A percentile compares a stretch with the other conserved stretches of the same genome.
Evolutionary conservation across 192 early-diverging fungal genomes (phyloP).

Genomic region (Glomus cerebriforme): DNA sequence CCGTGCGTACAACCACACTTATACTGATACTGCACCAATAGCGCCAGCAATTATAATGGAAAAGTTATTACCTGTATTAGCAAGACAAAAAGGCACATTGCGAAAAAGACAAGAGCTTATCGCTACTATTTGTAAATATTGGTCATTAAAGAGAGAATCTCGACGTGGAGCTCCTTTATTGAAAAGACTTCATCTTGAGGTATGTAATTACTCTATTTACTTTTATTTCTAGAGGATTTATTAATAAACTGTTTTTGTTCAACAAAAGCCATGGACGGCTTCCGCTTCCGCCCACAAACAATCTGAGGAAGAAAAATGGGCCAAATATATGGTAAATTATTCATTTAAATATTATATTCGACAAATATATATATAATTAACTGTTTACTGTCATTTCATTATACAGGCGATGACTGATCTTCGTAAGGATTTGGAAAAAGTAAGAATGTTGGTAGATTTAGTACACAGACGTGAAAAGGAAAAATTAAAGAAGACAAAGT

Average conservation of each 20-base stretch:
- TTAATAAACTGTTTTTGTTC: neutral
- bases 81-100: conserved; percentile 40
- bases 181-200: conserved; percentile 94
- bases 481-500: conserved; percentile 61
- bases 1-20: conserved; percentile 62
- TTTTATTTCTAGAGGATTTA: neutral
- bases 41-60: conserved; percentile 64
- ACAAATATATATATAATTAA: neutral
- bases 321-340: conserved; percentile 57
- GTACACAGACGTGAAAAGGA: conserved; percentile 74
- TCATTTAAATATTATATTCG: neutral
- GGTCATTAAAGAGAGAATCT: conserved; percentile 91
- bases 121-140: conserved; percentile 82
- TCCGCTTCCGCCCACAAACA: conserved; percentile 76
- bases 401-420: conserved; percentile 49
- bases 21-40: conserved; percentile 60
- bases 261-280: conserved; percentile 85
- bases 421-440: conserved; percentile 86
- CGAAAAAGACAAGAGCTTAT: conserved; percentile 60
- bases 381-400: neutral
- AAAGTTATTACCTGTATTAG: conserved; percentile 47
- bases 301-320: conserved; percentile 73
- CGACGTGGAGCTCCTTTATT: conserved; percentile 91
- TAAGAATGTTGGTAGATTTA: conserved; percentile 80
- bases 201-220: conserved; percentile 30